A percentile compares a stretch with the other conserved stretches of the same genome.
phyloP scores from a whole-genome alignment of 2,329 filamentous ascomycete genomes.

The Leptosphaerulina australis region DNA sequence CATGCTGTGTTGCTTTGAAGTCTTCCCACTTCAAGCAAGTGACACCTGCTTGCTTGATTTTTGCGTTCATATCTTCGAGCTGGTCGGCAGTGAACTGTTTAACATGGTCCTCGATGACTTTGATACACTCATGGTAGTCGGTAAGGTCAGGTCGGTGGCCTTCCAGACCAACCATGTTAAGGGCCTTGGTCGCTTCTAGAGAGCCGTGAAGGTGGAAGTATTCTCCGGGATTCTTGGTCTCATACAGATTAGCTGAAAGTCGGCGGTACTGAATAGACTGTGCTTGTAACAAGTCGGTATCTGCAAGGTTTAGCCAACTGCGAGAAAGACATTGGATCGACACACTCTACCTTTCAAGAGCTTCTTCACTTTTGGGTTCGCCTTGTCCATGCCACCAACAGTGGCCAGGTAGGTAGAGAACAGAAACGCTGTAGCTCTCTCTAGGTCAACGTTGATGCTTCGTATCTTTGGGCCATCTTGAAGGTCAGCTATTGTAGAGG shows the following conservation, averaged over 20 bases:
- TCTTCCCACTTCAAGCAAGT: conserved; percentile 51
- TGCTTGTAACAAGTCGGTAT: conserved; percentile 72
- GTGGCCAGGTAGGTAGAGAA: conserved; percentile 65
- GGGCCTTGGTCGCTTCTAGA: conserved; percentile 70
- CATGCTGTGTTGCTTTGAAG: conserved; percentile 49
- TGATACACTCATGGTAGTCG: conserved; percentile 50
- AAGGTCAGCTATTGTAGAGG: conserved; percentile 64
- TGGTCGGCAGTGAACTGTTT: conserved; percentile 48
- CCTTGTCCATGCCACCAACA: conserved; percentile 57
- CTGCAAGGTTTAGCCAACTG: conserved; percentile 50
- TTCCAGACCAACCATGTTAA: conserved; percentile 72
- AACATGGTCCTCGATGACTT: conserved; percentile 52
- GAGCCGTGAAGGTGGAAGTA: conserved; percentile 80
- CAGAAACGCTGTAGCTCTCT: conserved; percentile 61
- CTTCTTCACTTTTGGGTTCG: conserved; percentile 53
- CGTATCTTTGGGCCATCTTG: conserved; percentile 53
- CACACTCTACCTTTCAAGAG: conserved; percentile 50
- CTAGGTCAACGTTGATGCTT: conserved; percentile 59
- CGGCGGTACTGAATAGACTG: conserved; percentile 75
- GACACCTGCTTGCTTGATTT: conserved; percentile 52
- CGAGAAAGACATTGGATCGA: background rate
- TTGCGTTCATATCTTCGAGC: conserved; percentile 51
- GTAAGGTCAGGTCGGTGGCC: conserved; percentile 65
- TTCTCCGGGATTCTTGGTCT: conserved; percentile 67
- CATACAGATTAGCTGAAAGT: conserved; percentile 74